Evolutionary conservation across 257 asterid genomes (phyloP).

Genomic region (Lycium ferocissimum): DNA sequence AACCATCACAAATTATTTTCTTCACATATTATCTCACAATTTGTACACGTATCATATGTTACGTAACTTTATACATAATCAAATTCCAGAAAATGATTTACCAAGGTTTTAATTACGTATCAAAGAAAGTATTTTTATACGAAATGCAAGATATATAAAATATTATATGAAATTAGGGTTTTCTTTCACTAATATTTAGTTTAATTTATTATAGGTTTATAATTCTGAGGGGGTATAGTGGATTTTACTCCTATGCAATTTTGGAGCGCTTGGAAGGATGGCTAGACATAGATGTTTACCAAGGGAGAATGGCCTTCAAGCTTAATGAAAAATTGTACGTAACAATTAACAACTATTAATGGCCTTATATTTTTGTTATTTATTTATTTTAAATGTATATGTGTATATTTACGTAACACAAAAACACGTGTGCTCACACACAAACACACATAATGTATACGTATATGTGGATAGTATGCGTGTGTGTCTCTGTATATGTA

Average conservation of each 20-base stretch:
- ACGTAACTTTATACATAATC: neutral
- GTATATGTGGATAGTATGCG: too few species aligned
- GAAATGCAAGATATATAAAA: neutral
- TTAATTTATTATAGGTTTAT: conserved; percentile 43
- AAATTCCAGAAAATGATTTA: neutral
- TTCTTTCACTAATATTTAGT: neutral
- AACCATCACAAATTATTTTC: neutral
- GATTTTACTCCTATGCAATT: conserved; percentile 74
- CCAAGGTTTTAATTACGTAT: neutral
- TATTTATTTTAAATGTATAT: too few species aligned
- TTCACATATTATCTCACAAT: neutral
- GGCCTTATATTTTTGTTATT: too few species aligned
- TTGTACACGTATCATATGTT: neutral
- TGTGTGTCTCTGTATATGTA: too few species aligned
- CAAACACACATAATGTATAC: too few species aligned
- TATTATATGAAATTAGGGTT: neutral
- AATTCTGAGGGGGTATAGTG: conserved; percentile 64
- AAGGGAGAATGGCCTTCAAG: conserved; percentile 75
- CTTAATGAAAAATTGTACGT: conserved; percentile 62
- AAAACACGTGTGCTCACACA: too few species aligned
- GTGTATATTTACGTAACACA: too few species aligned
- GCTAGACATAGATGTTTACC: conserved; percentile 68
- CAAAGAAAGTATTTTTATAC: neutral
- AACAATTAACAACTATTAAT: neutral
- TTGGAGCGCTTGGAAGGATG: conserved; percentile 79